Conservation (phyloP, 1,139 yeast species). For the Blastobotrys buckinghamii region DNA sequence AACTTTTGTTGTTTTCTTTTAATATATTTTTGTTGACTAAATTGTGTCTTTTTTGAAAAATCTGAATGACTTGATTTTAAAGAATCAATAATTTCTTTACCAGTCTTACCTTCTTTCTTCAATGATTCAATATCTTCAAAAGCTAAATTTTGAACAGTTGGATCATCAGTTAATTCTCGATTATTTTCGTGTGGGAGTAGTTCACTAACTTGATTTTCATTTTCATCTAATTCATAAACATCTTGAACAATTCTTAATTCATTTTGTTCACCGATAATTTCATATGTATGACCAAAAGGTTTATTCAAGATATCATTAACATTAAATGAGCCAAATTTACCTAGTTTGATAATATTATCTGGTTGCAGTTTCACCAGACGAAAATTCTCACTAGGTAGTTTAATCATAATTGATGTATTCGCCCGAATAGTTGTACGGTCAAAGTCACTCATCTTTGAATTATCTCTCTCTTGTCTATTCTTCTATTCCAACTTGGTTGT, state of each 20-base stretch:
- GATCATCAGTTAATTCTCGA: constrained; percentile 69
- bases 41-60: constrained; percentile 82
- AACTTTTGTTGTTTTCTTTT: constrained; percentile 90
- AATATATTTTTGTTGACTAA: constrained; percentile 86
- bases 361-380: constrained; percentile 61
- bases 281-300: constrained; percentile 87
- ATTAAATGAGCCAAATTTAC: constrained; percentile 84
- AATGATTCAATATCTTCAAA: constrained; percentile 74
- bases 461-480: no score
- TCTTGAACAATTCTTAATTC: constrained; percentile 24
- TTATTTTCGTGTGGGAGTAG: constrained; percentile 44
- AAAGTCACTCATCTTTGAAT: neutral
- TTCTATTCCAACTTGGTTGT: no score
- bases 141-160: constrained; percentile 66
- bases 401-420: constrained; percentile 39
- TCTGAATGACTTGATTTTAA: constrained; percentile 81
- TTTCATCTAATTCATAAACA: constrained; percentile 24
- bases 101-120: constrained; percentile 53
- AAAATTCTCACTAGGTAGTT: constrained; percentile 75
- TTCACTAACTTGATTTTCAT: constrained; percentile 24
- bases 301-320: constrained; percentile 72
- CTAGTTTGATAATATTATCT: constrained; percentile 60
- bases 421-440: neutral
- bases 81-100: constrained; percentile 76
- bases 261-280: constrained; percentile 45